These are phyloP conservation scores for Podospora appendiculata DNA, from an alignment of 495 filamentous ascomycete species.

Conservation along the genomic window DNA sequence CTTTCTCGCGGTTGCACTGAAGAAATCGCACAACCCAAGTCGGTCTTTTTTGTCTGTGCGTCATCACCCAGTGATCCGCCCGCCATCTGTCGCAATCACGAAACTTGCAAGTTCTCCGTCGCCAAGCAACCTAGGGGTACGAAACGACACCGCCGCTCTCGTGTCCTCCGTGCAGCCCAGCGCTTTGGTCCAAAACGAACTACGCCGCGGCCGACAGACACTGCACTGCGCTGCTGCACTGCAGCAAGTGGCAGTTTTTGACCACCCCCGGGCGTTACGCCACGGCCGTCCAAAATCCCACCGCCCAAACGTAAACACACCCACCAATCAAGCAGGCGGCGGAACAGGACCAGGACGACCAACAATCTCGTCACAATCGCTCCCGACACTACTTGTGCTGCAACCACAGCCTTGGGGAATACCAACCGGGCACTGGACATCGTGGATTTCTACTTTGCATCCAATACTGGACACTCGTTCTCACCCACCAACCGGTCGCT, in stretches of 20 bases:
- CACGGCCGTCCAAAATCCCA: slow-evolving; percentile 8
- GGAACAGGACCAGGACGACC: neutral
- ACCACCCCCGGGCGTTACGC: slow-evolving; percentile 10
- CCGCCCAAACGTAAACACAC: slow-evolving; percentile 8
- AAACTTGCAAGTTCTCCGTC: neutral
- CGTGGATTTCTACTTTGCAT: neutral
- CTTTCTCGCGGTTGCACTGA: neutral
- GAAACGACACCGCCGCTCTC: no score
- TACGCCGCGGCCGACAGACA: slow-evolving; percentile 6
- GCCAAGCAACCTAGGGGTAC: neutral
- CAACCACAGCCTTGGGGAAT: neutral
- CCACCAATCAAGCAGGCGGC: slow-evolving; percentile 10
- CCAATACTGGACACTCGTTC: neutral
- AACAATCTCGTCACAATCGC: neutral
- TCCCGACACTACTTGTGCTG: neutral
- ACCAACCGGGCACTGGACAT: neutral
- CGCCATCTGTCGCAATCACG: no score
- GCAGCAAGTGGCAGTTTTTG: slow-evolving; percentile 1
- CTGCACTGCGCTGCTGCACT: neutral
- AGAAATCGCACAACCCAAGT: neutral
- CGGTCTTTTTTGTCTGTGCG: neutral
- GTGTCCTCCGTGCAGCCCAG: neutral
- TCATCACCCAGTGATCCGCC: no score
- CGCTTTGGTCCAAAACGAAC: slow-evolving; percentile 2
- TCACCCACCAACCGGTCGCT: neutral